Evolutionary conservation across 2,329 filamentous ascomycete genomes (phyloP), one percentile per base, ranked within the genome.

Genomic region (Reticulascus tulasneorum): DNA sequence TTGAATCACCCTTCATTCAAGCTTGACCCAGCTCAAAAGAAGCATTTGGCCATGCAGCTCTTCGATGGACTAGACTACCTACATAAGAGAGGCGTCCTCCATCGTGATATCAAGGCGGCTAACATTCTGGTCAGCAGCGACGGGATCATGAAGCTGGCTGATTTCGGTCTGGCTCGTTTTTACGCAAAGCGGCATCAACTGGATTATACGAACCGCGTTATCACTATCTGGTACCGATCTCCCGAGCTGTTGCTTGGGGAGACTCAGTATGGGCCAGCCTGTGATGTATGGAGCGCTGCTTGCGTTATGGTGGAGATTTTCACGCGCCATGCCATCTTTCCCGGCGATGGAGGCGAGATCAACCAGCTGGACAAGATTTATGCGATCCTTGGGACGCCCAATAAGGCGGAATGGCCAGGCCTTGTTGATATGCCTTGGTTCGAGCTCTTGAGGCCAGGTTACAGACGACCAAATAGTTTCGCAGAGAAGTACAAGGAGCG

Each of bases 291-390:
- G 93, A 95, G 89, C 54, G 93, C 93, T 2, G 93, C 91, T 2
- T 98, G 93, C 55, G 93, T 98, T 2, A 83, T 97, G 56, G 82
- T 96, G 29, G 93, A 98, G 58, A 95, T 98, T 44, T 97, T 98
- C 58, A 94, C 88, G 2, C 80, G 86, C 23, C 84, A 88, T 50
- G 88, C 93, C 45, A 93, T 97, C 44, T 98, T 98, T 56, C 88
- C 93, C 0, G 93, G 93, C 6, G 90, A 96, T 52, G 91, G 91
- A 17, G 86, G 86, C n/a, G 93, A 98, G 60, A 86, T 96, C 48
- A 94, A 84, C 52, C 93, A 98, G 58, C 73, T 98, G 4, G 90
- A 97, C 47, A 96, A 94, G 63, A 91, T 98, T n/a, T 96, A 96
- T 62, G 82, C 84, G 33, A 73, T 94, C 5, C 74, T 98, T 29